These are phyloP conservation scores for Pezicula carpinea DNA, from an alignment of 2,329 filamentous ascomycete genomes.

Conservation along the genomic window DNA sequence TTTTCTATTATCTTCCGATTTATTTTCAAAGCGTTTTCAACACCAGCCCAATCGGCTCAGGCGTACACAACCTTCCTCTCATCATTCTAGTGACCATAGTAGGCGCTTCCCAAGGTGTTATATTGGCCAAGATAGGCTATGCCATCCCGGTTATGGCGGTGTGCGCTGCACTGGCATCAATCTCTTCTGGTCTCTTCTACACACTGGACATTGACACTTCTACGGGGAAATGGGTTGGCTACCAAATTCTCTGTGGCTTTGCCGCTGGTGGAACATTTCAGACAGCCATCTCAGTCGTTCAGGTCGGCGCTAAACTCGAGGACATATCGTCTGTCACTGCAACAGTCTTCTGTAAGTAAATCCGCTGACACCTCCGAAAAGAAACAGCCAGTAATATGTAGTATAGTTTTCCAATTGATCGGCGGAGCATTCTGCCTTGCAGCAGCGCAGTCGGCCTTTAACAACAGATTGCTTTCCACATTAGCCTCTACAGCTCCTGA, in stretches of 20 bases:
- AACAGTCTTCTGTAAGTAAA: too few relatives aligned
- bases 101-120: too few relatives aligned
- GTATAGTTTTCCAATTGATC: too few relatives aligned
- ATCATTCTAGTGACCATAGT: slow-evolving; percentile 16
- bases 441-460: too few relatives aligned
- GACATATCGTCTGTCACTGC: too few relatives aligned
- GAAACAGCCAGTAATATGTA: too few relatives aligned
- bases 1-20: slow-evolving; percentile 33
- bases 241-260: slow-evolving; percentile 48
- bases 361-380: too few relatives aligned
- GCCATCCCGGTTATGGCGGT: slow-evolving; percentile 24
- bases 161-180: slow-evolving; percentile 20
- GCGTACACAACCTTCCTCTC: slow-evolving; percentile 18
- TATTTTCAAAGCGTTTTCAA: slow-evolving; percentile 27
- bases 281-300: too few relatives aligned
- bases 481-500: slow-evolving; percentile 18
- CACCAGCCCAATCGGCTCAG: slow-evolving; percentile 11
- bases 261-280: too few relatives aligned
- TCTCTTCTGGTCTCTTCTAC: slow-evolving; percentile 48
- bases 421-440: too few relatives aligned
- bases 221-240: slow-evolving; percentile 47
- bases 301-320: too few relatives aligned
- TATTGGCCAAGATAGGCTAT: not conserved
- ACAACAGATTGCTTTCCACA: too few relatives aligned
- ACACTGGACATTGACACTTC: slow-evolving; percentile 44